Percentiles rank a stretch among this genome's conserved stretches.
These are phyloP conservation scores for Suillus spraguei DNA, from an alignment of 768 basidiomycete genomes.

Conservation along the genomic window DNA sequence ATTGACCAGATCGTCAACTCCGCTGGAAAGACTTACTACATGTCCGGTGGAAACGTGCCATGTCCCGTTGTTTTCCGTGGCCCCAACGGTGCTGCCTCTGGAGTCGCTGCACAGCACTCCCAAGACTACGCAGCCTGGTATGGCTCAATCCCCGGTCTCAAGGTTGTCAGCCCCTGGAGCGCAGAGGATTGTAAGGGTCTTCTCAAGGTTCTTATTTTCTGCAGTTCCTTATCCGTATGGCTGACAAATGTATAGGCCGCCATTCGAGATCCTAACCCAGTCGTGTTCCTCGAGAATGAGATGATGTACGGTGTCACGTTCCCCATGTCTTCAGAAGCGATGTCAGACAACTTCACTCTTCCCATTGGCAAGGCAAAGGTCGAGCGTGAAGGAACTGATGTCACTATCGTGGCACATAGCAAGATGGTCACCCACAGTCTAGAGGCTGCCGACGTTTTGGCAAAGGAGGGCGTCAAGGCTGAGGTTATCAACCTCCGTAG, in stretches of 20 bases:
- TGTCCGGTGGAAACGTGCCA: slow-evolving; percentile 98
- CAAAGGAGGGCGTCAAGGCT: slow-evolving; percentile 96
- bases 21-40: slow-evolving; percentile 99
- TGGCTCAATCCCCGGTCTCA: slow-evolving; percentile 90
- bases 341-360: slow-evolving; percentile 93
- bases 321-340: slow-evolving; percentile 93
- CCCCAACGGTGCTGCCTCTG: slow-evolving; percentile 96
- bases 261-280: slow-evolving; percentile 97
- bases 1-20: slow-evolving; percentile 99
- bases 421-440: slow-evolving; percentile 96
- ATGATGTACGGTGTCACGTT: slow-evolving; percentile 98
- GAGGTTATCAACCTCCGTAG: slow-evolving; percentile 97
- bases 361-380: slow-evolving; percentile 98
- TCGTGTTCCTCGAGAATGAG: slow-evolving; percentile 99
- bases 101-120: slow-evolving; percentile 96
- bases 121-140: slow-evolving; percentile 98
- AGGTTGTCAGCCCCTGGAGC: slow-evolving; percentile 97
- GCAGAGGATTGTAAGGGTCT: slow-evolving; percentile 99
- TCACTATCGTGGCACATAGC: slow-evolving; percentile 97
- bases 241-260: slow-evolving; percentile 59
- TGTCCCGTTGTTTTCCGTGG: slow-evolving; percentile 99
- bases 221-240: slow-evolving; percentile 7
- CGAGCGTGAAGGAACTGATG: slow-evolving; percentile 88
- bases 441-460: slow-evolving; percentile 91
- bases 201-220: slow-evolving; percentile 67